Evolutionary conservation across 768 basidiomycete genomes (phyloP), one percentile per base, ranked within the genome.

Genomic region (Lactarius trivialis): DNA sequence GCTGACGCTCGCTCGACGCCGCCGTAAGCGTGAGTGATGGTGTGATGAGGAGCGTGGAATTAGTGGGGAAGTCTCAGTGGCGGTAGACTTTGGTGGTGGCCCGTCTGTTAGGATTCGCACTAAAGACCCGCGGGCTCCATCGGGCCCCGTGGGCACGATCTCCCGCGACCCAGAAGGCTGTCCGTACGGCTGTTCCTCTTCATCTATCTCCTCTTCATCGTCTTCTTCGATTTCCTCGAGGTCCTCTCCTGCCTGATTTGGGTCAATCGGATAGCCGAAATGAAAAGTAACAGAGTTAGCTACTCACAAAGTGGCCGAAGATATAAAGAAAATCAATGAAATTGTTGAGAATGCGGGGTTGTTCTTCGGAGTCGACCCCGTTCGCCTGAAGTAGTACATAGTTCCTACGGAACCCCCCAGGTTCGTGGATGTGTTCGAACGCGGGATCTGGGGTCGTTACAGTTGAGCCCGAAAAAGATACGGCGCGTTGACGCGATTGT

Each of bases 261-360:
- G 19, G 59, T 39, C 32, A 4, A 66, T 34, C 7, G 12, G 30
- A 36, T 61, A 64, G 65, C 37, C 60, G 51, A 41, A 48, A 14
- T 43, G 34, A 52, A n/a, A n/a, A 37, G 26, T 4, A 21, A 56
- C 15, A 15, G 34, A n/a, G 34, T 1, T 11, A 43, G 28, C 50
- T 2, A 78, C 94, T 76, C 70, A 95, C 96, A 71, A 97, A 98
- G 73, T 98, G 96, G 4, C 97, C 97, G 70, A 92, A 99, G 28
- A 98, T 79, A 69, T 89, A 89, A 50, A 99, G 76, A 73, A 99
- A 99, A 69, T 98, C 94, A 63, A 98, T 89, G 65, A 96, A 95
- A 70, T 91, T 95, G 69, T 87, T 87, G 33, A 82, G 72, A 63
- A 93, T 78, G 53, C 84, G 82, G 15, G 74, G 80, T n/a, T 68